These are phyloP conservation scores for Hymenoscyphus fructigenus DNA, from an alignment of 2,329 filamentous ascomycete genomes.

Conservation along the genomic window DNA sequence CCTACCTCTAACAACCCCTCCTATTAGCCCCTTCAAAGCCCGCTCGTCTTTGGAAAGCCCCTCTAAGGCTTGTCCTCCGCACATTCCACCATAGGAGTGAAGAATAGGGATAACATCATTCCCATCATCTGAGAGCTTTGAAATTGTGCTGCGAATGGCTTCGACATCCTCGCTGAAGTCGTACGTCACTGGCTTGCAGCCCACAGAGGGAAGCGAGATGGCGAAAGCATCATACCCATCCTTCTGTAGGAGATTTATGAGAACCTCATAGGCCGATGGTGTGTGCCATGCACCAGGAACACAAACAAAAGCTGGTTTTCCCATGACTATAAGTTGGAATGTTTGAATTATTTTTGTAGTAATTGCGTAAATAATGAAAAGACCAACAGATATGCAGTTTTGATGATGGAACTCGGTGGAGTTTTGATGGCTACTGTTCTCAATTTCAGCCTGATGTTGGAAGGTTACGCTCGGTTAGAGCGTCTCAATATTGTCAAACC, in stretches of 20 bases:
- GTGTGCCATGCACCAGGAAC: slow-evolving; percentile 5
- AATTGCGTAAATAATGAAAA: no score
- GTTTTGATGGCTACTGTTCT: no score
- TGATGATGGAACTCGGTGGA: no score
- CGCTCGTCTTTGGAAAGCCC: slow-evolving; percentile 7
- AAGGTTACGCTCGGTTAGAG: no score
- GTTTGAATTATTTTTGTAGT: no score
- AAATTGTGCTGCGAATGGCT: not conserved
- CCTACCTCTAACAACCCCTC: slow-evolving; percentile 3
- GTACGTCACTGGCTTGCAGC: slow-evolving; percentile 1
- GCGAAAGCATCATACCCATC: not conserved
- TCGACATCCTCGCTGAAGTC: slow-evolving; percentile 6
- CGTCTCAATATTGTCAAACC: not conserved
- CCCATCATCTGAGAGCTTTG: slow-evolving; percentile 7
- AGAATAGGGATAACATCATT: slow-evolving; percentile 14
- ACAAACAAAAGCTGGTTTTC: slow-evolving; percentile 7
- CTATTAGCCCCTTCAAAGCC: not conserved
- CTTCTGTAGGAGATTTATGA: not conserved
- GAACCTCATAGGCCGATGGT: not conserved
- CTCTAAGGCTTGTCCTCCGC: slow-evolving; percentile 5
- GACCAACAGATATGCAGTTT: no score
- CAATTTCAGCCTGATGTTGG: no score
- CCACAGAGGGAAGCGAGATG: not conserved
- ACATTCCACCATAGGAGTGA: slow-evolving; percentile 12
- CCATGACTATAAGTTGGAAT: no score